Percentiles rank a stretch among this genome's conserved stretches.
These are phyloP conservation scores for Physcomitrellopsis africana DNA, from an alignment of 225 moss, liverwort and hornwort species.

Conservation along the genomic window DNA sequence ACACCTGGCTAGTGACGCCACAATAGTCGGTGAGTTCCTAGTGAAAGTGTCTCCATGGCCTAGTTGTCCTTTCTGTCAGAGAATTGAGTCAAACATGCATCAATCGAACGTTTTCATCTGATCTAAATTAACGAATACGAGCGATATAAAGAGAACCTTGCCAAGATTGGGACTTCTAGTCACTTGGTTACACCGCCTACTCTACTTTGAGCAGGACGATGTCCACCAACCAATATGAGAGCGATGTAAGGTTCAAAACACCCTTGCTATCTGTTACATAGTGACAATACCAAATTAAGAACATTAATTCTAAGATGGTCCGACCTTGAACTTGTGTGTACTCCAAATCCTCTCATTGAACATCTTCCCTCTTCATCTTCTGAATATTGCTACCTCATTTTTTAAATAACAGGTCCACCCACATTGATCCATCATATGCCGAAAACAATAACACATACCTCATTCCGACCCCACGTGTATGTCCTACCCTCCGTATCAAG, in stretches of 20 bases:
- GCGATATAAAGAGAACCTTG: not conserved
- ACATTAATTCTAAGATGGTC: no score
- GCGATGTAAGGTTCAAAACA: constrained; percentile 14
- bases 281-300: not conserved
- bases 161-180: not conserved
- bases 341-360: no score
- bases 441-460: constrained; percentile 47
- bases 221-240: constrained; percentile 2
- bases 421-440: no score
- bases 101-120: not conserved
- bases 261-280: not conserved
- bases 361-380: no score
- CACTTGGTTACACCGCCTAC: not conserved
- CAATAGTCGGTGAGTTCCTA: constrained; percentile 80
- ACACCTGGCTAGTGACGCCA: constrained; percentile 84
- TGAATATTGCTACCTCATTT: no score
- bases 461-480: constrained; percentile 95
- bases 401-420: no score
- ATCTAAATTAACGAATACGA: not conserved
- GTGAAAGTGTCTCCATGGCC: constrained; percentile 82
- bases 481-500: constrained; percentile 83
- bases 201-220: not conserved
- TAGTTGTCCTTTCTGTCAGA: constrained; percentile 80
- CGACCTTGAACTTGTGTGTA: no score
- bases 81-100: constrained; percentile 3